Evolutionary conservation across 2,329 filamentous ascomycete genomes (phyloP).

Genomic region (Colletotrichum magnum): DNA sequence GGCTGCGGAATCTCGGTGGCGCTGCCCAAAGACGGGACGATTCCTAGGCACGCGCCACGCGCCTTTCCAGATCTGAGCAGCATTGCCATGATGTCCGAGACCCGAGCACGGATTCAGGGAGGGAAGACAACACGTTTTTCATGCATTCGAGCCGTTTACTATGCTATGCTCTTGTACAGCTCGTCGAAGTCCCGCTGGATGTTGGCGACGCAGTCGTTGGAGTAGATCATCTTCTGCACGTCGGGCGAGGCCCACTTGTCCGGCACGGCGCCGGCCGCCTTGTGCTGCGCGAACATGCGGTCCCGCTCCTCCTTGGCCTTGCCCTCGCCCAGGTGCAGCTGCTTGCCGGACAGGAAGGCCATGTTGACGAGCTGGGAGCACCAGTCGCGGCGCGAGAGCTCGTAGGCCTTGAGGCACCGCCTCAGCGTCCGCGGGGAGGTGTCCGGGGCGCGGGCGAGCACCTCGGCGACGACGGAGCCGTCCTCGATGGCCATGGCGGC

Average conservation of each 20-base stretch:
- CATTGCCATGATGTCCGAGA: conserved; percentile 26
- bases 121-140: not conserved
- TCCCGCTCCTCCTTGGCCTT: conserved; percentile 72
- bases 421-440: conserved; percentile 55
- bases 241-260: conserved; percentile 81
- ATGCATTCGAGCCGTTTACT: conserved; percentile 1
- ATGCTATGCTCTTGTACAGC: conserved; percentile 54
- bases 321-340: conserved; percentile 71
- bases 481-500: conserved; percentile 80
- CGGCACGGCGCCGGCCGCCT: conserved; percentile 65
- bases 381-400: conserved; percentile 69
- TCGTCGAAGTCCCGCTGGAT: conserved; percentile 66
- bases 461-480: conserved; percentile 71
- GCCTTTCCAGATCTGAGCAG: conserved; percentile 22
- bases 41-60: conserved; percentile 14
- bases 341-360: conserved; percentile 66
- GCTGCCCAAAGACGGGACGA: conserved; percentile 9
- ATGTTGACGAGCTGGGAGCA: conserved; percentile 67
- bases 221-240: conserved; percentile 77
- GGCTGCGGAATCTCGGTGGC: conserved; percentile 1
- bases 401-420: conserved; percentile 68
- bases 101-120: not conserved
- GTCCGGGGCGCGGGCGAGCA: conserved; percentile 58
- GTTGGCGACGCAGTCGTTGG: conserved; percentile 71
- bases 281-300: conserved; percentile 66